phyloP scores from a whole-genome alignment of 768 basidiomycete species.

The Mycena alexandri region DNA sequence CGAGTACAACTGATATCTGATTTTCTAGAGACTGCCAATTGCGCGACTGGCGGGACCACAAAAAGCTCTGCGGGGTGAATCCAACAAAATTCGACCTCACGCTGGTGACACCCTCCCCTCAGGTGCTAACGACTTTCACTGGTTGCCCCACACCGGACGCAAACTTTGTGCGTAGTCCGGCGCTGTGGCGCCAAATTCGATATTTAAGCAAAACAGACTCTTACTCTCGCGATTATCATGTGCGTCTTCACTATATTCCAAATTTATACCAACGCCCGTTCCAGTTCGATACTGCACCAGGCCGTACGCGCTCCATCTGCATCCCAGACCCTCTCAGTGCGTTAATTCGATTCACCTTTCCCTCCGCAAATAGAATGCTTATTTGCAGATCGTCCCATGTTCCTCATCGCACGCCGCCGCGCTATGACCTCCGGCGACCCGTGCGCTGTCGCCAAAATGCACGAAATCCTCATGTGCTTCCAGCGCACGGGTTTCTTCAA shows the following conservation, averaged over 20 bases:
- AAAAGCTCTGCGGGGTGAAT: conserved; percentile 14
- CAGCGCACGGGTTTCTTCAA: not conserved
- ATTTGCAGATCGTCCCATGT: not conserved
- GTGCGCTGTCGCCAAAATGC: conserved; percentile 14
- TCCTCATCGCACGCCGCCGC: conserved; percentile 27
- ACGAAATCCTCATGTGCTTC: not conserved
- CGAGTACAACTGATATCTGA: not conserved
- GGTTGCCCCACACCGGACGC: conserved; percentile 4
- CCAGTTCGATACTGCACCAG: conserved; percentile 6
- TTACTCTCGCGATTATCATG: conserved; percentile 2
- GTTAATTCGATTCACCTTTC: too few species aligned
- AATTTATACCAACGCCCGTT: too few species aligned
- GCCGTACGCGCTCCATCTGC: conserved; percentile 6
- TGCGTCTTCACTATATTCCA: not conserved
- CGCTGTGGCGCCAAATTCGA: conserved; percentile 12
- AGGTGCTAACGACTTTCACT: not conserved
- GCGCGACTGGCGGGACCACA: conserved; percentile 22
- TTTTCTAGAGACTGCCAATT: conserved; percentile 12
- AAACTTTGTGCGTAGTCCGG: not conserved
- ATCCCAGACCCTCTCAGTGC: conserved; percentile 5
- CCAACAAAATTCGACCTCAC: conserved; percentile 4
- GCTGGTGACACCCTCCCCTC: conserved; percentile 5
- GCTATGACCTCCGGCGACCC: conserved; percentile 15
- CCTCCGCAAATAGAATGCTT: too few species aligned
- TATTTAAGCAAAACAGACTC: conserved; percentile 5